Percentiles rank a stretch among this genome's conserved stretches.
Conservation (phyloP, 768 basidiomycete genomes). For the Ramaria sp. region DNA sequence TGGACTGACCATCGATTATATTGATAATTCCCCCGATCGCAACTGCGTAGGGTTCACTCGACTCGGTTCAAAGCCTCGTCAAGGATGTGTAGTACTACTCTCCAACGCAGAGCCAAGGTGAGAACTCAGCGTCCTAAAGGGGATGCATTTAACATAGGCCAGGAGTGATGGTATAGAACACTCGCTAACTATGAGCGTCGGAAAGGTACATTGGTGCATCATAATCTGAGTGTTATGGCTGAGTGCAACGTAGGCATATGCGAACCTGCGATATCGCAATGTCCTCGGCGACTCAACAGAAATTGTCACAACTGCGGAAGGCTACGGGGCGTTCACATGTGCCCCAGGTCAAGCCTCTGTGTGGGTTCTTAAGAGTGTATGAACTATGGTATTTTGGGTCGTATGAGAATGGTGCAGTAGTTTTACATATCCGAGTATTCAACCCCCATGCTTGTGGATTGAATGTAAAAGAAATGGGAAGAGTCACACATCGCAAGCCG, state of each 20-base stretch:
- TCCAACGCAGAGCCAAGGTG: conserved; percentile 3
- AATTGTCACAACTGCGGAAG: conserved; percentile 1
- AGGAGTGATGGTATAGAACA: conserved; percentile 22
- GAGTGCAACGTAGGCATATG: background rate
- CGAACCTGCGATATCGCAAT: conserved; percentile 1
- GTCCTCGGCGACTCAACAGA: conserved; percentile 7
- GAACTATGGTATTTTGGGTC: background rate
- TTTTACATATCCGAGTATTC: too few species aligned
- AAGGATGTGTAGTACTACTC: conserved; percentile 56
- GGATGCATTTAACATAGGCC: background rate
- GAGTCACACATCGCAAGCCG: background rate
- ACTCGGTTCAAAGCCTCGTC: conserved; percentile 39
- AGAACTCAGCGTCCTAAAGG: background rate
- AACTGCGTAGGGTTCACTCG: conserved; percentile 75
- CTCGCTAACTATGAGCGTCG: conserved; percentile 57
- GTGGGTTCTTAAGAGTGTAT: conserved; percentile 3
- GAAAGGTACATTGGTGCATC: conserved; percentile 28
- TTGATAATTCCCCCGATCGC: conserved; percentile 23
- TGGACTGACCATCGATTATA: conserved; percentile 53
- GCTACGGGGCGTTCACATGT: conserved; percentile 5
- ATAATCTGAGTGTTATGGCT: background rate
- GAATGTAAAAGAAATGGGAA: too few species aligned
- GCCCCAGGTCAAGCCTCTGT: conserved; percentile 8
- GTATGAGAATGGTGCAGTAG: too few species aligned
- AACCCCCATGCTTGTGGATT: too few species aligned